A percentile compares a stretch with the other conserved stretches of the same genome.
Conservation (phyloP, 208 protist species). For the Endotrypanum monterogeii region DNA sequence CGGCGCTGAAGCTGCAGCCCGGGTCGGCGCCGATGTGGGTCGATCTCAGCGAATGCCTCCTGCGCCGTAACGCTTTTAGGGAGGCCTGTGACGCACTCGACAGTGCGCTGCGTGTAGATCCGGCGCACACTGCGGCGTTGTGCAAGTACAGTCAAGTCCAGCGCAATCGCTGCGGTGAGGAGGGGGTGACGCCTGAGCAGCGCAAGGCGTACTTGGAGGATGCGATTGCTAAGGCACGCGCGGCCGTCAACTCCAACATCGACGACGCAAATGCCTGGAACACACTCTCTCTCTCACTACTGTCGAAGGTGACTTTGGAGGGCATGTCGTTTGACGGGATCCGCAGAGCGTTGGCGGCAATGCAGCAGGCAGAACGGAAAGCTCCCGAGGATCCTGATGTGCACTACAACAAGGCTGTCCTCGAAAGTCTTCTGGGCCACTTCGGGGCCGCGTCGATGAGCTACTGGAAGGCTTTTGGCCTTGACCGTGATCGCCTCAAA, state of each 20-base stretch:
- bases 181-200: conserved; percentile 46
- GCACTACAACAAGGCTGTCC: conserved; percentile 77
- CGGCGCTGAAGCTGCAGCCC: conserved; percentile 68
- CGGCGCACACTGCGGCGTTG: conserved; percentile 53
- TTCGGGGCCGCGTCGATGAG: conserved; percentile 63
- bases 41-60: conserved; percentile 72
- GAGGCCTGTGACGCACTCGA: conserved; percentile 83
- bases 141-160: conserved; percentile 84
- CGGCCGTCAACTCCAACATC: conserved; percentile 54
- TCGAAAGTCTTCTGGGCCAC: conserved; percentile 73
- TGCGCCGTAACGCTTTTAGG: conserved; percentile 71
- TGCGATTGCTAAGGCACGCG: conserved; percentile 56
- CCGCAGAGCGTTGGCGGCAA: conserved; percentile 50
- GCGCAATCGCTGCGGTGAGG: conserved; percentile 69
- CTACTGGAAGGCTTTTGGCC: conserved; percentile 50
- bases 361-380: conserved; percentile 59
- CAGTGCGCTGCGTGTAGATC: conserved; percentile 54
- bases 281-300: conserved; percentile 65
- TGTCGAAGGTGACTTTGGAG: conserved; percentile 57
- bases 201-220: conserved; percentile 49
- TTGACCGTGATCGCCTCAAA: conserved; percentile 59
- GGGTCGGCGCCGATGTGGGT: conserved; percentile 68
- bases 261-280: conserved; percentile 70
- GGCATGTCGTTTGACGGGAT: conserved; percentile 53
- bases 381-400: conserved; percentile 66